These are phyloP conservation scores for Erigeron canadensis DNA, from an alignment of 129 eudicot genomes.

Conservation along the genomic window DNA sequence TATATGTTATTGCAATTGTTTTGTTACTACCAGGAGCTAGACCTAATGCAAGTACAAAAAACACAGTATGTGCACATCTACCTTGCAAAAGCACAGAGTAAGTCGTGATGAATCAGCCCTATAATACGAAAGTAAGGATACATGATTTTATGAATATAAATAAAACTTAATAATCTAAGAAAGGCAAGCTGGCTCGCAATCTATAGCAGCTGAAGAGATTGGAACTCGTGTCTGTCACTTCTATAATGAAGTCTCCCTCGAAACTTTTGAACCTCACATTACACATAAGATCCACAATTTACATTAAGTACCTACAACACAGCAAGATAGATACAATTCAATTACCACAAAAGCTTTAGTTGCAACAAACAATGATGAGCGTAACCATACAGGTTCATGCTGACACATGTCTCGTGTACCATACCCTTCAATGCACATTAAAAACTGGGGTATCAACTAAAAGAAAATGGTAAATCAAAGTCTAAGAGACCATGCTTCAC, in stretches of 20 bases:
- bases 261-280: conserved; percentile 5
- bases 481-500: no score
- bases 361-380: background rate
- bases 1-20: background rate
- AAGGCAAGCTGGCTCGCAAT: conserved; percentile 8
- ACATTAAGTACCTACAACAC: conserved; percentile 37
- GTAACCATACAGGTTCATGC: background rate
- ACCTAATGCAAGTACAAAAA: background rate
- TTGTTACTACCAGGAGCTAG: background rate
- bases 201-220: conserved; percentile 4
- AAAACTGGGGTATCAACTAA: no score
- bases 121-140: background rate
- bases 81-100: conserved; percentile 21
- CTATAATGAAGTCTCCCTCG: conserved; percentile 21
- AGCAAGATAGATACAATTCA: background rate
- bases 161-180: background rate
- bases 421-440: no score
- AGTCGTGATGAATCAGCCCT: conserved; percentile 11
- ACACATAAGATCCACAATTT: conserved; percentile 4
- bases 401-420: no score
- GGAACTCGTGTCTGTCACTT: conserved; percentile 21
- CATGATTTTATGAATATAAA: conserved; percentile 10
- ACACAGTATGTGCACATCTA: conserved; percentile 21
- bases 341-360: conserved; percentile 1
- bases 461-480: no score